These are phyloP conservation scores for Mortierella sp. DNA, from an alignment of 371 early-diverging fungal species.

Conservation along the genomic window DNA sequence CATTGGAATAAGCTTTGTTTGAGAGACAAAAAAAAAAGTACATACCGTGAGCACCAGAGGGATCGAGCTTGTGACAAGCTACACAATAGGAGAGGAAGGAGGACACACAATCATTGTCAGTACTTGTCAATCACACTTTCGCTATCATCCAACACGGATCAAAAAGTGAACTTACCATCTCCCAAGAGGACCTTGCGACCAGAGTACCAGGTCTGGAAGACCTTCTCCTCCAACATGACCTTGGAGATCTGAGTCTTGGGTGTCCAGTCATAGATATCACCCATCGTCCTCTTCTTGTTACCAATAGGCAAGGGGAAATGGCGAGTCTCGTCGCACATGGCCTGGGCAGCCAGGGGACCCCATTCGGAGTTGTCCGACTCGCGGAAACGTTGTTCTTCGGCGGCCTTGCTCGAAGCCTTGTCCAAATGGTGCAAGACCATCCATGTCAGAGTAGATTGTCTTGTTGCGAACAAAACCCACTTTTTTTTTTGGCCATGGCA, in stretches of 20 bases:
- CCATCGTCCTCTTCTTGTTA: conserved; percentile 16
- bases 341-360: conserved; percentile 22
- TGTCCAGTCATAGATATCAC: conserved; percentile 29
- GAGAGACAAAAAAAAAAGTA: neutral
- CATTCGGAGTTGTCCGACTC: conserved; percentile 19
- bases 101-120: neutral
- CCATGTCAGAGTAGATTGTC: conserved; percentile 22
- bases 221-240: conserved; percentile 37
- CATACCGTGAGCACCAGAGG: conserved; percentile 9
- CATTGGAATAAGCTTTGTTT: neutral
- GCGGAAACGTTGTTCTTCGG: conserved; percentile 17
- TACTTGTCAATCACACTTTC: neutral
- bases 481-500: neutral
- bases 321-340: conserved; percentile 20
- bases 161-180: conserved; percentile 27
- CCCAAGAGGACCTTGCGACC: conserved; percentile 21
- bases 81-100: neutral
- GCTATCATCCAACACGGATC: neutral
- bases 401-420: neutral
- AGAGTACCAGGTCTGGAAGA: conserved; percentile 31
- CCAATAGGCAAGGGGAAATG: conserved; percentile 19
- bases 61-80: conserved; percentile 7
- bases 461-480: conserved; percentile 22
- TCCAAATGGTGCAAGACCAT: conserved; percentile 25
- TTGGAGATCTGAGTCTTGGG: conserved; percentile 14